phyloP scores from a whole-genome alignment of 257 asterid species.

The Jaltomata sinuosa region DNA sequence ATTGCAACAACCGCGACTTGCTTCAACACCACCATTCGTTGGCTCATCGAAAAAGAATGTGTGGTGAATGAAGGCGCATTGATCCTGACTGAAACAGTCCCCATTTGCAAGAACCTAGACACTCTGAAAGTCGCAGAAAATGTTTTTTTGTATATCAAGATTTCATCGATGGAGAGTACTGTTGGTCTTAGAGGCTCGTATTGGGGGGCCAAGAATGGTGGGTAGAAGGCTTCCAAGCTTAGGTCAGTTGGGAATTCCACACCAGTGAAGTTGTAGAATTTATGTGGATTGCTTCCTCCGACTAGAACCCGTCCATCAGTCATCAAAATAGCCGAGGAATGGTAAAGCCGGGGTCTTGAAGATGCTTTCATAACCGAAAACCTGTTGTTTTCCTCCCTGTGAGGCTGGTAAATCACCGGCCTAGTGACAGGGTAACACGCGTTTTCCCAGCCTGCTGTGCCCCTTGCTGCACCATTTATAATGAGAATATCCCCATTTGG shows the following conservation, averaged over 20 bases:
- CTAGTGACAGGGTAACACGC: slow-evolving; percentile 35
- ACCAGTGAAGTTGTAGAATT: slow-evolving; percentile 36
- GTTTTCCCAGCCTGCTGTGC: slow-evolving; percentile 55
- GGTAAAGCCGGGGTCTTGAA: slow-evolving; percentile 49
- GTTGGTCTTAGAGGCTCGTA: slow-evolving; percentile 28
- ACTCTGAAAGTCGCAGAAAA: slow-evolving; percentile 28
- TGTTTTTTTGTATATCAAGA: slow-evolving; percentile 11
- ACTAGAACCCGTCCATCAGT: slow-evolving; percentile 47
- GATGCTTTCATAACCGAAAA: slow-evolving; percentile 32
- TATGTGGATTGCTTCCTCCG: slow-evolving; percentile 67
- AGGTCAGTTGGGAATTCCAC: slow-evolving; percentile 55
- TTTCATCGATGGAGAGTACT: slow-evolving; percentile 3
- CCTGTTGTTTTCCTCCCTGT: neutral
- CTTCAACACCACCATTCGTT: slow-evolving; percentile 56
- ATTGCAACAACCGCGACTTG: slow-evolving; percentile 5
- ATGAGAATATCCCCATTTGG: slow-evolving; percentile 44
- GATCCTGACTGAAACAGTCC: slow-evolving; percentile 30
- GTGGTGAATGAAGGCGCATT: slow-evolving; percentile 54
- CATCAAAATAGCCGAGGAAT: slow-evolving; percentile 47
- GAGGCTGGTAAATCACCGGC: slow-evolving; percentile 43
- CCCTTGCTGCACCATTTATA: slow-evolving; percentile 55
- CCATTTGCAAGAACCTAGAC: neutral
- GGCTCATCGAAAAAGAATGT: slow-evolving; percentile 61
- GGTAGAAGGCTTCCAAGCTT: slow-evolving; percentile 58
- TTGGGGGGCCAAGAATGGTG: slow-evolving; percentile 37